Conservation (phyloP, 306 rosid genomes). For the Fragaria ananassa region DNA sequence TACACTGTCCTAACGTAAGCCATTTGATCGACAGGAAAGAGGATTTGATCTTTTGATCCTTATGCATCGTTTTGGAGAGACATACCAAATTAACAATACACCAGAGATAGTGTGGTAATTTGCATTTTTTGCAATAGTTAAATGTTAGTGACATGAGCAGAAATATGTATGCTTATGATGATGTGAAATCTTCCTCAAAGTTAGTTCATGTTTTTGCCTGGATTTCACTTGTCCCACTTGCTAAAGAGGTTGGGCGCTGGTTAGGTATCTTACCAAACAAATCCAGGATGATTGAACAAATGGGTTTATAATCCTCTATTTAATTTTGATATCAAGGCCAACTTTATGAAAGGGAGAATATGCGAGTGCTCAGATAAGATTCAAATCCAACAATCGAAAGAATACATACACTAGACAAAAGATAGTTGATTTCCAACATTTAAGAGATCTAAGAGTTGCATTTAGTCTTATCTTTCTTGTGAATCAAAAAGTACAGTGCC, state of each 20-base stretch:
- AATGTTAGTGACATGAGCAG: no score
- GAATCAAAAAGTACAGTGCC: neutral
- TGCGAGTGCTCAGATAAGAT: neutral
- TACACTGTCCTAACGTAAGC: neutral
- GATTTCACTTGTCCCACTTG: neutral
- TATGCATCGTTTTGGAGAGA: neutral
- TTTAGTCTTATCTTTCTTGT: neutral
- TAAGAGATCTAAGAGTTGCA: neutral
- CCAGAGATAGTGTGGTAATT: neutral
- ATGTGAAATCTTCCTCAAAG: neutral
- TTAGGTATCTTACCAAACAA: neutral
- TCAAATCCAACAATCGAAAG: neutral
- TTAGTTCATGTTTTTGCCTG: neutral
- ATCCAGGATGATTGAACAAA: neutral
- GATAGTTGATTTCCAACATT: neutral
- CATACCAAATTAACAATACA: neutral
- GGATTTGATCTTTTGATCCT: neutral
- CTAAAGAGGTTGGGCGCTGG: neutral
- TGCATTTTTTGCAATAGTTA: no score
- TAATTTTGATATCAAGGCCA: neutral
- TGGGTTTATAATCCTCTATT: neutral
- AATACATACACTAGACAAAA: neutral
- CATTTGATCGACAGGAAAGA: neutral
- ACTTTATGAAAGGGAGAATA: neutral
- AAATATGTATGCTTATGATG: neutral